Conservation (phyloP, 352 stramenopile species). For the Globisporangium okanoganense region DNA sequence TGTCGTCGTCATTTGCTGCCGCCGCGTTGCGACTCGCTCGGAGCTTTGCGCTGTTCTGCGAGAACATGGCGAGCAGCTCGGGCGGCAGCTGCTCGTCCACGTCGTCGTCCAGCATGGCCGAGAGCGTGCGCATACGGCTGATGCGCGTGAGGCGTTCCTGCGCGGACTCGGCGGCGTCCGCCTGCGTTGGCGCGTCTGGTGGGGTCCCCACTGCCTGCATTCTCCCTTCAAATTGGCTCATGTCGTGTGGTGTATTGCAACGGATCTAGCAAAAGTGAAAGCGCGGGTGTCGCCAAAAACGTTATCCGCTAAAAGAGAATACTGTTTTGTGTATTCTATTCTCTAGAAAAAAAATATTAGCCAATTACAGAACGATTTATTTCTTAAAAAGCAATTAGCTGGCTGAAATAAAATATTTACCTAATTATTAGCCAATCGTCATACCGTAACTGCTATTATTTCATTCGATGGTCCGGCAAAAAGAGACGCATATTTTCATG, state of each 20-base stretch:
- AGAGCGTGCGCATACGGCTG: constrained; percentile 76
- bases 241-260: not conserved
- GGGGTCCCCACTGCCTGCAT: constrained; percentile 1
- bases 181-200: not conserved
- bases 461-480: no score
- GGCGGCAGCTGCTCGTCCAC: constrained; percentile 51
- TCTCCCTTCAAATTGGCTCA: not conserved
- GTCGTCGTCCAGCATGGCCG: constrained; percentile 73
- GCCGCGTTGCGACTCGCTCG: constrained; percentile 13
- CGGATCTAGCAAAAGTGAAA: not conserved
- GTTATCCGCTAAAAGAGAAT: no score
- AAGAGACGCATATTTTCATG: not conserved
- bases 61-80: constrained; percentile 49
- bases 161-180: not conserved
- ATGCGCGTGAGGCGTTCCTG: constrained; percentile 40
- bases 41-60: constrained; percentile 16
- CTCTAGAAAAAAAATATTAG: no score
- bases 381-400: no score
- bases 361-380: no score
- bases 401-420: no score
- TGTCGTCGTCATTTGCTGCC: constrained; percentile 10
- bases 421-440: no score
- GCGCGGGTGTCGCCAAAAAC: not conserved
- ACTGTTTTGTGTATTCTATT: no score
- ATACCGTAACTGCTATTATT: no score